Base-by-base conservation (phyloP, 345 rosid species). In the Acer negundo region DNA sequence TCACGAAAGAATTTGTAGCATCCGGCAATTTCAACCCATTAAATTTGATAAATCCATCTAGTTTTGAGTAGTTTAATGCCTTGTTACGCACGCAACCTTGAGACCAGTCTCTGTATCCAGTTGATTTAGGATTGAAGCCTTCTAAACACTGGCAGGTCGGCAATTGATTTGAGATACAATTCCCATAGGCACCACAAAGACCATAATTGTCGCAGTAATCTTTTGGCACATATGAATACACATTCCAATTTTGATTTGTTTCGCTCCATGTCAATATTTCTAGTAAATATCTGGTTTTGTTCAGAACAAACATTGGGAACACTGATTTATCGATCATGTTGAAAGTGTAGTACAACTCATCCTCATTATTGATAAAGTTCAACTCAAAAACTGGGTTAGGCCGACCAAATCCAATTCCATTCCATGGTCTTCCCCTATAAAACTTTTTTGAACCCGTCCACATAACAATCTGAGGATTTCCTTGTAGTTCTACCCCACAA, bases 401-500 rank as follows among this genome's bases (percentile, higher is more conserved):
- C 44, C 70, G n/a, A n/a, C n/a, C n/a, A n/a, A n/a, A n/a, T n/a
- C n/a, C n/a, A n/a, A n/a, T 1, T 0, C 89, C 88, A 75, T 85
- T 88, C 87, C 84, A 86, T 0, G 86, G 79, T 4, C 88, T 87
- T 12, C 82, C 62, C 2, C 89, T 51, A 47, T 62, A 80, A 42
- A 53, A 24, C 67, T 11, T 78, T 0, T 23, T 15, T 8, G 75
- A 24, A 3, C 84, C 77, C 4, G 78, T 59, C 72, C 59, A 61
- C 46, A 86, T 46, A 17, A 85, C 61, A 1, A 42, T 0, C 44
- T 88, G 82, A 10, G 91, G 91, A 72, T 76, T 75, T 6, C 82
- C 86, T 11, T 38, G 62, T 6, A 72, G 78, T 7, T 81, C 75
- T 6, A 77, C 0, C 46, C 74, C 73, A 67, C 59, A 83, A 20